phyloP scores from a whole-genome alignment of 2,329 filamentous ascomycete genomes.

The Diaporthe capsici region DNA sequence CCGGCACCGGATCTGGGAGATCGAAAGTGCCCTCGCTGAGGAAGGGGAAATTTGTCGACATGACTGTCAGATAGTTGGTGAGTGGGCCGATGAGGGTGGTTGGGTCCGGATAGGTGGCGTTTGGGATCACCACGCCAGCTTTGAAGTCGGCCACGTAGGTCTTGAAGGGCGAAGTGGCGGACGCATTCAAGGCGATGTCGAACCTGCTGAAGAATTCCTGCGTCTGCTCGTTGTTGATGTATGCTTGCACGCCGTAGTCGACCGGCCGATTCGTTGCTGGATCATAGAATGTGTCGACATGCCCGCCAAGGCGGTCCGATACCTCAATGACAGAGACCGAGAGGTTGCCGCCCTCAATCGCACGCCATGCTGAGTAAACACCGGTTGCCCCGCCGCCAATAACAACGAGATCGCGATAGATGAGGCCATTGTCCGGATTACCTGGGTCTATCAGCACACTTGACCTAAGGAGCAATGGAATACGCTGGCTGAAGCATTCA shows the following conservation, averaged over 20 bases:
- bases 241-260: constrained; percentile 54
- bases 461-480: not conserved
- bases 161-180: constrained; percentile 43
- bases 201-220: constrained; percentile 42
- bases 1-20: constrained; percentile 43
- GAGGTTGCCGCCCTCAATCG: constrained; percentile 41
- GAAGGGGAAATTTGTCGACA: constrained; percentile 54
- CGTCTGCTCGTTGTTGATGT: constrained; percentile 52
- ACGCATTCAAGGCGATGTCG: not conserved
- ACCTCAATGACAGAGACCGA: constrained; percentile 44
- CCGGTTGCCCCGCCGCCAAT: constrained; percentile 45
- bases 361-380: constrained; percentile 41
- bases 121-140: constrained; percentile 49
- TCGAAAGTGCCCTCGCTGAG: constrained; percentile 51
- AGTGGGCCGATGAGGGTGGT: constrained; percentile 44
- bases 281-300: constrained; percentile 61
- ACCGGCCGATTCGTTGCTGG: constrained; percentile 49
- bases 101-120: constrained; percentile 26
- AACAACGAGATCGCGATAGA: constrained; percentile 41
- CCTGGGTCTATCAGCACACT: not conserved
- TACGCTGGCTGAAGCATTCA: not conserved
- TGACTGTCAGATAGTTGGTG: constrained; percentile 48
- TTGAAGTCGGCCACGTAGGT: constrained; percentile 52
- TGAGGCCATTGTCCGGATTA: not conserved
- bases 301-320: constrained; percentile 49